Evolutionary conservation across 257 asterid genomes (phyloP), one percentile per base, ranked within the genome.

Genomic region (Schizonepeta tenuifolia): DNA sequence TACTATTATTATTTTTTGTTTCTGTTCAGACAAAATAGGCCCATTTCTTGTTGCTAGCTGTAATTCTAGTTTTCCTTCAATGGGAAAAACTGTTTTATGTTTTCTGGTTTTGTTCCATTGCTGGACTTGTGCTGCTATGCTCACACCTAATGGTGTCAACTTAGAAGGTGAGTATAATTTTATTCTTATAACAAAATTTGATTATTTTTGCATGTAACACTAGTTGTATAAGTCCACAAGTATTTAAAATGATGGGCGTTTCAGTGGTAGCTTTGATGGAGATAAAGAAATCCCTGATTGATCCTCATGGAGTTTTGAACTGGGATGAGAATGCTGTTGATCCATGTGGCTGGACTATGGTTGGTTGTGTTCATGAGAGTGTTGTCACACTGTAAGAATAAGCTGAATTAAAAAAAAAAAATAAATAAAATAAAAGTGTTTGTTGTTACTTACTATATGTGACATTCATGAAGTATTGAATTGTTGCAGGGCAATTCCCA

Each of bases 331-430:
- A 80, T 75, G 79, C 90, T 38, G 99, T 91, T 76, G 98, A 91
- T 87, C 99, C 99, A 61, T 94, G 99, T 85, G 89, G 88, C 9
- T 95, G 98, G 98, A 62, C 88, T 70, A 84, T 90, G 93, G 81
- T 95, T 71, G 67, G 80, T 60, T 94, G 99, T 75, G 80, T 96
- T 40, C 83, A 49, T 66, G 98, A 94, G 14, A 43, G 35, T 38
- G 99, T 91, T 64, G 68, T 64, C 65, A 61, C 82, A 80, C 75
- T 94, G 99, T 94, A 88, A 89, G 97, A n/a, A 13, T 7, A 1
- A 36, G 11, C 43, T 38, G 2, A 24, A 24, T 2, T 24, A 24
- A 38, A 38, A 2, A 8, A 38, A 54, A 1, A 15, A 7, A 14
- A 57, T 2, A 7, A 38, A 2, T 38, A 38, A 54, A 1, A 15